Evolutionary conservation across 148 eudicot species (phyloP).

Genomic region (Persicaria maculosa): DNA sequence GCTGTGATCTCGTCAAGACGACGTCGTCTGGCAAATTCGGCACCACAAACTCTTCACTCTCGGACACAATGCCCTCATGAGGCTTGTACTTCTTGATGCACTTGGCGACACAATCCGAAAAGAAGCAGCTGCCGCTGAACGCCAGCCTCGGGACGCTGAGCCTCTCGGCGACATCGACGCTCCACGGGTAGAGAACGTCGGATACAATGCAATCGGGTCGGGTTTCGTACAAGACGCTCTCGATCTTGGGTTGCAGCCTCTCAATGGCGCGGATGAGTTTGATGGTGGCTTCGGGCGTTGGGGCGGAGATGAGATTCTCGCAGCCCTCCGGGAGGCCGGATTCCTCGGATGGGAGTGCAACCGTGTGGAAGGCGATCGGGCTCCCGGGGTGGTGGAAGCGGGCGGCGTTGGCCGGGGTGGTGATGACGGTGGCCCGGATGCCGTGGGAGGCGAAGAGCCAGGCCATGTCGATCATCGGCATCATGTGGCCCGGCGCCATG

Average conservation of each 20-base stretch:
- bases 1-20: constrained; percentile 33
- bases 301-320: constrained; percentile 33
- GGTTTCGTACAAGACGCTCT: constrained; percentile 17
- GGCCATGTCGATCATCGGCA: constrained; percentile 56
- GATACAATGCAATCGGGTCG: constrained; percentile 39
- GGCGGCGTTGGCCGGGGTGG: constrained; percentile 33
- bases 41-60: constrained; percentile 28
- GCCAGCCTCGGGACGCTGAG: constrained; percentile 37
- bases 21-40: constrained; percentile 32
- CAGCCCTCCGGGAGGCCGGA: constrained; percentile 45
- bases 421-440: constrained; percentile 35
- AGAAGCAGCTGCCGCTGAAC: constrained; percentile 46
- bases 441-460: constrained; percentile 31
- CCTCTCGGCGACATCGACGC: constrained; percentile 22
- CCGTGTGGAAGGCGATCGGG: constrained; percentile 21
- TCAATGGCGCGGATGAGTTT: constrained; percentile 38
- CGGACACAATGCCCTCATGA: constrained; percentile 20
- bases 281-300: constrained; percentile 34
- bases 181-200: constrained; percentile 48
- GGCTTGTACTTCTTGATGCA: constrained; percentile 29
- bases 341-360: constrained; percentile 27
- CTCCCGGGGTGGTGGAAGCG: constrained; percentile 21
- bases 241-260: constrained; percentile 33
- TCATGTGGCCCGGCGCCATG: constrained; percentile 60
- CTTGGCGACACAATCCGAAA: constrained; percentile 27